Evolutionary conservation across 2,329 filamentous ascomycete genomes (phyloP), one percentile per base, ranked within the genome.

Genomic region (Coniochaeta hoffmannii): DNA sequence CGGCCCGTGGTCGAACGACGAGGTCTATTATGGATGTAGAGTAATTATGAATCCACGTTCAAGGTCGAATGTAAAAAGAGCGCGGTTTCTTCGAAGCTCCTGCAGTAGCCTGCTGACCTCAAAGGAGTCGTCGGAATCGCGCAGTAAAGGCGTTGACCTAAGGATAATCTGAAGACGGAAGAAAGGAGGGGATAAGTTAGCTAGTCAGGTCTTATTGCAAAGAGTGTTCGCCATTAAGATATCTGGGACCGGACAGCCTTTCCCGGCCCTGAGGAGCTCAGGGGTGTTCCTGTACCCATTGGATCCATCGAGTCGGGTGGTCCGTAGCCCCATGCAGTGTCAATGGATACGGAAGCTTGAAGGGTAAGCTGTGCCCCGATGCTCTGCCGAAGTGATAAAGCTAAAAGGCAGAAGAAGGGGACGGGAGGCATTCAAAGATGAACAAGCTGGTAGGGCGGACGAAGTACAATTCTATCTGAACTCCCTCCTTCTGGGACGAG

Each of bases 91-190:
- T 62, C 61, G 64, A 62, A 60, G 54, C 64, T 66, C 64, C 64
- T 65, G 64, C 64, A 66, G 64, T 65, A 61, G 61, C 64, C 63
- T 58, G 64, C 64, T 66, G 64, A 61, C 64, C 64, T 66, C 64
- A 66, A 66, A 66, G 64, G 64, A 66, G 64, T 57, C 54, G 57
- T 65, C 41, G 41, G 41, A 46, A 46, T 46, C 41, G 41, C 41
- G 41, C 41, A 15, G 60, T 62, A 58, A 57, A 59, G 57, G 59
- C 57, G 57, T 53, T 53, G 60, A 32, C 60, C 60, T 59, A 61
- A 49, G 54, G 49, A 55, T 57, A 60, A 61, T 65, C 57, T 56
- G 44, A 35, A 55, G 22, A 28, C 32, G 31, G 17, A 24, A 51
- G 30, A 31, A 36, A 30, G 24, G 24, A 50, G 7, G 24, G 26